phyloP scores from a whole-genome alignment of 768 basidiomycete genomes.

The Xanthoconium purpureum region DNA sequence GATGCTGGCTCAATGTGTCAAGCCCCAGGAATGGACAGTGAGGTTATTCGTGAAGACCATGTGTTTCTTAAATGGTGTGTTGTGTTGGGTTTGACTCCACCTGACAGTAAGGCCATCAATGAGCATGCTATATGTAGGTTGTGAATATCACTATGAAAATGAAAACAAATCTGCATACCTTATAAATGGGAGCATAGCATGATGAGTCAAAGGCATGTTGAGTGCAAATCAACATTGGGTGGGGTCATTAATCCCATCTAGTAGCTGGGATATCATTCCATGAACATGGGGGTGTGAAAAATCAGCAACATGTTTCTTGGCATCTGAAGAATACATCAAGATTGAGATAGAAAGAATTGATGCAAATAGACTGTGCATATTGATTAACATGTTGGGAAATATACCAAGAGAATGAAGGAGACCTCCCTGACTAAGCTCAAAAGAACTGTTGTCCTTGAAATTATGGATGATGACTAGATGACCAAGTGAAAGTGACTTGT shows the following conservation, averaged over 20 bases:
- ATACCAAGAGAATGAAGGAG: not conserved
- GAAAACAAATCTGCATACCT: not conserved
- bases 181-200: not conserved
- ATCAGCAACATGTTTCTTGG: not conserved
- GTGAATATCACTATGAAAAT: not conserved
- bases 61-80: not conserved
- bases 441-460: not conserved
- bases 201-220: not conserved
- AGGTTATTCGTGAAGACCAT: too few relatives aligned
- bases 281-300: not conserved
- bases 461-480: not conserved
- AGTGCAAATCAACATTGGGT: not conserved
- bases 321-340: not conserved
- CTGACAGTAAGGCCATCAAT: slow-evolving; percentile 3
- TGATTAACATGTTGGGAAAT: not conserved
- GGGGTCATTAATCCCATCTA: not conserved
- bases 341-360: not conserved
- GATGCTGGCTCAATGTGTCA: too few relatives aligned
- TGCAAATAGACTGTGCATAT: not conserved
- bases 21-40: too few relatives aligned
- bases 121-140: not conserved
- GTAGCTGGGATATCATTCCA: not conserved
- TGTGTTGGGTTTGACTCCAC: slow-evolving; percentile 4
- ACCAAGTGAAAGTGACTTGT: not conserved
- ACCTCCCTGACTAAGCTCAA: not conserved